A percentile compares a stretch with the other conserved stretches of the same genome.
Conservation (phyloP, 306 rosid species). For the Quercus wislizeni region DNA sequence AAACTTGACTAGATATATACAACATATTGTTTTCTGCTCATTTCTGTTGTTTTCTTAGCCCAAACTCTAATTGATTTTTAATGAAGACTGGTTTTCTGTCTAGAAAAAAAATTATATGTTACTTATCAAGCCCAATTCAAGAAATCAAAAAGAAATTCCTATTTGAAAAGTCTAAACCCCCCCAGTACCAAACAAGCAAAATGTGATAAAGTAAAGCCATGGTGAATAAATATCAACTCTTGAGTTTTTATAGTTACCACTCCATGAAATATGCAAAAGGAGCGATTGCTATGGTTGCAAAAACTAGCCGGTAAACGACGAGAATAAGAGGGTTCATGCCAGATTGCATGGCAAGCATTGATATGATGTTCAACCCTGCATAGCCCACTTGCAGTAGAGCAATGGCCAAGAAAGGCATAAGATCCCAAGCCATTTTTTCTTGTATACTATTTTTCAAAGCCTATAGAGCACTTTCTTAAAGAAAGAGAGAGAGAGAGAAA, state of each 20-base stretch:
- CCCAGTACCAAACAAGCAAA: not conserved
- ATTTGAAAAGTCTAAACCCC: not conserved
- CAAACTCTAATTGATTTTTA: too few relatives aligned
- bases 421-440: constrained; percentile 28
- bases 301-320: constrained; percentile 77
- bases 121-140: not conserved
- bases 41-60: too few relatives aligned
- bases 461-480: not conserved
- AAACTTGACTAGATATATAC: too few relatives aligned
- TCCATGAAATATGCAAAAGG: constrained; percentile 72
- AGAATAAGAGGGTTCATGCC: constrained; percentile 80
- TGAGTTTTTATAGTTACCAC: constrained; percentile 39
- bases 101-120: too few relatives aligned
- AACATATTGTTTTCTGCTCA: too few relatives aligned
- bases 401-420: constrained; percentile 55
- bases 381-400: constrained; percentile 46
- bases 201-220: not conserved
- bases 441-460: not conserved
- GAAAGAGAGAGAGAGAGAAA: not conserved
- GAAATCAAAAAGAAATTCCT: not conserved
- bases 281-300: constrained; percentile 63
- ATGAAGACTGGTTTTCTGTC: too few relatives aligned
- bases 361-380: constrained; percentile 67
- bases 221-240: not conserved
- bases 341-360: constrained; percentile 78